A percentile compares a stretch with the other conserved stretches of the same genome.
phyloP scores from a whole-genome alignment of 768 basidiomycete species.

The Pholiota molesta region DNA sequence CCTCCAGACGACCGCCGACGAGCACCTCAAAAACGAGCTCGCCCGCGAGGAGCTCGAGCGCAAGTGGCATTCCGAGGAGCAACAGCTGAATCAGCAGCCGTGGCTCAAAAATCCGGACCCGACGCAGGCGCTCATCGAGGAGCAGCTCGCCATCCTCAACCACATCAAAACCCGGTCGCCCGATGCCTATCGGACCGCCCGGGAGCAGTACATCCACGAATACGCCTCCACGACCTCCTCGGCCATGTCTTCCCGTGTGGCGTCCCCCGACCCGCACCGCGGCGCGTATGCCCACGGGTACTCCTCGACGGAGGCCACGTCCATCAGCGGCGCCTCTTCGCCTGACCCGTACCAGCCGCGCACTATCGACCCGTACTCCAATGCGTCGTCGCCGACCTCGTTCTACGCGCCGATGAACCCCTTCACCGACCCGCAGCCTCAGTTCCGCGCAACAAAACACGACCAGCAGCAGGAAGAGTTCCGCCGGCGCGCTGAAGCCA shows the following conservation, averaged over 20 bases:
- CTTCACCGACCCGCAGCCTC: not conserved
- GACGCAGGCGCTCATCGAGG: slow-evolving; percentile 23
- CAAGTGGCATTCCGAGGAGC: slow-evolving; percentile 10
- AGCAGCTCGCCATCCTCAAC: slow-evolving; percentile 28
- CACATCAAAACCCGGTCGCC: slow-evolving; percentile 17
- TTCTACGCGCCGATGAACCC: not conserved
- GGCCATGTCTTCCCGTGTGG: not conserved
- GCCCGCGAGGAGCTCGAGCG: slow-evolving; percentile 24
- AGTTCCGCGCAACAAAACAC: slow-evolving; percentile 16
- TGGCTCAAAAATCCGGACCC: slow-evolving; percentile 4
- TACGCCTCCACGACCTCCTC: not conserved
- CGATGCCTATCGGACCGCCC: not conserved
- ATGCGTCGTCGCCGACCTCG: not conserved
- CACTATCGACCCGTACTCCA: not conserved
- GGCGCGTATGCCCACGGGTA: not conserved
- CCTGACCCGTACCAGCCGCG: slow-evolving; percentile 1
- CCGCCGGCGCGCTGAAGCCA: slow-evolving; percentile 25
- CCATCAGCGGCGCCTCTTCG: slow-evolving; percentile 1
- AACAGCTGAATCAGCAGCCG: not conserved
- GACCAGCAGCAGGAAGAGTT: slow-evolving; percentile 29
- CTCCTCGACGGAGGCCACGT: slow-evolving; percentile 5
- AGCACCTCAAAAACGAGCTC: slow-evolving; percentile 25
- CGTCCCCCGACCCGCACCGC: not conserved
- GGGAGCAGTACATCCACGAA: not conserved
- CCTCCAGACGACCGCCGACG: slow-evolving; percentile 24